A percentile compares a stretch with the other conserved stretches of the same genome.
phyloP scores from a whole-genome alignment of 805 yeast genomes.

The Lipomyces orientalis region DNA sequence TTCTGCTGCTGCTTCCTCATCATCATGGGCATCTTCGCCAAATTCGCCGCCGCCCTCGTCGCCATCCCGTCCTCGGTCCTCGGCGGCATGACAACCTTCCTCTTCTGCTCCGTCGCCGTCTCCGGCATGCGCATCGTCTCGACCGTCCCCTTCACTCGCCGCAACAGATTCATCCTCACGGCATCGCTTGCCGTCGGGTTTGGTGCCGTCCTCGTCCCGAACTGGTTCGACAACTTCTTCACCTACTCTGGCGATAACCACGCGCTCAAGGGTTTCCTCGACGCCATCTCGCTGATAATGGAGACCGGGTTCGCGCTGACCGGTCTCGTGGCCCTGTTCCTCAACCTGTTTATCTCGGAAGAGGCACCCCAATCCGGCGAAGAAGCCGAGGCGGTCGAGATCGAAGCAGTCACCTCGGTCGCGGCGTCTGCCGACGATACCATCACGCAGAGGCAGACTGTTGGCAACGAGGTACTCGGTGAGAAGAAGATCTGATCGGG shows the following conservation, averaged over 20 bases:
- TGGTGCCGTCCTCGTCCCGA: constrained; percentile 67
- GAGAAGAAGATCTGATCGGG: background rate
- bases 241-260: constrained; percentile 67
- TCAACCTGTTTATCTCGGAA: constrained; percentile 68
- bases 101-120: constrained; percentile 76
- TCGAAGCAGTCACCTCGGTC: constrained; percentile 20
- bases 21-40: constrained; percentile 85
- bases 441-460: too few relatives aligned
- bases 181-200: constrained; percentile 68
- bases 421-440: background rate
- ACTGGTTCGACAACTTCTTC: constrained; percentile 69
- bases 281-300: constrained; percentile 72
- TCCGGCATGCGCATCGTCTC: constrained; percentile 74
- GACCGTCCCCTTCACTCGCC: constrained; percentile 59
- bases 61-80: constrained; percentile 78
- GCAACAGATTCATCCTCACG: constrained; percentile 75
- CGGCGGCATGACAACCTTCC: constrained; percentile 87
- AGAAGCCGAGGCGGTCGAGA: constrained; percentile 27
- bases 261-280: constrained; percentile 63
- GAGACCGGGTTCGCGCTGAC: constrained; percentile 76
- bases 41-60: constrained; percentile 83
- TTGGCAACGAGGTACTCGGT: background rate
- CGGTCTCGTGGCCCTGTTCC: constrained; percentile 66
- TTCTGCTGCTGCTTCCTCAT: constrained; percentile 81
- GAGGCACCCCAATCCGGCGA: constrained; percentile 45